A percentile compares a stretch with the other conserved stretches of the same genome.
Conservation (phyloP, 2,329 filamentous ascomycete genomes). For the Eutypella sp. region DNA sequence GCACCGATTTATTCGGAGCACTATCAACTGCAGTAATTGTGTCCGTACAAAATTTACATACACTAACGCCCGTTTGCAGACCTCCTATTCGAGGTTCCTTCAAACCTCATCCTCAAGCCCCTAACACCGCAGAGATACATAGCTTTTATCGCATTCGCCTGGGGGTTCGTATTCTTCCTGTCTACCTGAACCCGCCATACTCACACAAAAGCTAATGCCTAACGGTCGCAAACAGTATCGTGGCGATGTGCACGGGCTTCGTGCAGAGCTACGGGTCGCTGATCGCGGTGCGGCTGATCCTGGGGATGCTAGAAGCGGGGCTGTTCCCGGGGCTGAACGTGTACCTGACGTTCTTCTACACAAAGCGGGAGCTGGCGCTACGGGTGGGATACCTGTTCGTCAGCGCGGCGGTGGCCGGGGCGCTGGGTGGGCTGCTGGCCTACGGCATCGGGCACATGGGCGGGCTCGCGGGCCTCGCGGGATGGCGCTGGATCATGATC, state of each 20-base stretch:
- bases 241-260: conserved; percentile 66
- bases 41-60: too few relatives aligned
- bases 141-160: conserved; percentile 57
- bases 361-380: conserved; percentile 65
- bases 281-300: conserved; percentile 62
- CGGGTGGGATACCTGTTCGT: conserved; percentile 71
- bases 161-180: conserved; percentile 39
- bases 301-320: conserved; percentile 50
- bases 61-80: conserved; percentile 19
- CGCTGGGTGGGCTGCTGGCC: conserved; percentile 66
- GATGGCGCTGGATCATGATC: conserved; percentile 71
- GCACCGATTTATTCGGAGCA: not conserved
- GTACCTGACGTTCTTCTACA: conserved; percentile 68
- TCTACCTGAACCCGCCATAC: not conserved
- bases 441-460: conserved; percentile 72
- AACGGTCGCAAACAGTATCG: conserved; percentile 29
- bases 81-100: conserved; percentile 57
- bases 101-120: conserved; percentile 59
- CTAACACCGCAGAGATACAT: conserved; percentile 60
- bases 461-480: conserved; percentile 56
- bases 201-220: not conserved
- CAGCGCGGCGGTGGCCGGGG: conserved; percentile 65
- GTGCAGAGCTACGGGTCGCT: conserved; percentile 60
- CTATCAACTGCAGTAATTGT: not conserved
- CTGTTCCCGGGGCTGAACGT: conserved; percentile 24